phyloP scores from a whole-genome alignment of 2,329 filamentous ascomycete species.

The Metarhizium sp. region DNA sequence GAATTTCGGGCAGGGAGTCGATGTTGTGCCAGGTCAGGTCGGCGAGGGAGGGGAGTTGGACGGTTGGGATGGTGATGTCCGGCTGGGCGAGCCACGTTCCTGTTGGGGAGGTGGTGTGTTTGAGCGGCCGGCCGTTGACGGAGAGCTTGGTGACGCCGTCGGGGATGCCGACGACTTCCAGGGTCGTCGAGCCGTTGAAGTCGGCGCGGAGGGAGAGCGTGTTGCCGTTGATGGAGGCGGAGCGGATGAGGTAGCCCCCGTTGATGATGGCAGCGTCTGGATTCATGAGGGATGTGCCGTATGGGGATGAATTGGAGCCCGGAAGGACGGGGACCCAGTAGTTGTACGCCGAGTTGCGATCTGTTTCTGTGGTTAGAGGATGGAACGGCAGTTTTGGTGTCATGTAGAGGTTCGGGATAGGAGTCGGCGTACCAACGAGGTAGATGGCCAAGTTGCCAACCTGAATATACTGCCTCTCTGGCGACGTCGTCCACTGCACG shows the following conservation, averaged over 20 bases:
- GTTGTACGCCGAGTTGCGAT: constrained; percentile 57
- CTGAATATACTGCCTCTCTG: constrained; percentile 20
- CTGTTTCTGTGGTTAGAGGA: constrained; percentile 20
- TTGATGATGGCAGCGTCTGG: constrained; percentile 46
- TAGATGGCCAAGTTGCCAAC: constrained; percentile 31
- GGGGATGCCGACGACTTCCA: constrained; percentile 61
- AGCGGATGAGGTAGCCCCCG: constrained; percentile 55
- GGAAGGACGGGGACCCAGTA: constrained; percentile 56
- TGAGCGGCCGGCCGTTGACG: constrained; percentile 29
- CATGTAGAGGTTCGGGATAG: neutral
- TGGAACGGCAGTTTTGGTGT: neutral
- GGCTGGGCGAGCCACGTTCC: constrained; percentile 42
- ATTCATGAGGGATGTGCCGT: constrained; percentile 25
- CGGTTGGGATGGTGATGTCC: constrained; percentile 38
- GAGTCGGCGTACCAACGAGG: constrained; percentile 22
- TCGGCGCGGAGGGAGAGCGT: constrained; percentile 58
- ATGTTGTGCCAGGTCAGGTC: constrained; percentile 57
- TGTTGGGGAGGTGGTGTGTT: constrained; percentile 26
- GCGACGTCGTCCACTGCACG: constrained; percentile 22
- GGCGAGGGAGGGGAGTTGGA: constrained; percentile 33
- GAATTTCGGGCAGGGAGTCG: constrained; percentile 62
- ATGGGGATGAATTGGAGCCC: constrained; percentile 17
- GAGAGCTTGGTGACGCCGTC: constrained; percentile 33
- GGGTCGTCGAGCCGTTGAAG: constrained; percentile 49
- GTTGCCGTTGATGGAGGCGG: constrained; percentile 43